Conservation (phyloP, 2,329 filamentous ascomycete genomes). For the Chrysoporthe deuterocubensis region DNA sequence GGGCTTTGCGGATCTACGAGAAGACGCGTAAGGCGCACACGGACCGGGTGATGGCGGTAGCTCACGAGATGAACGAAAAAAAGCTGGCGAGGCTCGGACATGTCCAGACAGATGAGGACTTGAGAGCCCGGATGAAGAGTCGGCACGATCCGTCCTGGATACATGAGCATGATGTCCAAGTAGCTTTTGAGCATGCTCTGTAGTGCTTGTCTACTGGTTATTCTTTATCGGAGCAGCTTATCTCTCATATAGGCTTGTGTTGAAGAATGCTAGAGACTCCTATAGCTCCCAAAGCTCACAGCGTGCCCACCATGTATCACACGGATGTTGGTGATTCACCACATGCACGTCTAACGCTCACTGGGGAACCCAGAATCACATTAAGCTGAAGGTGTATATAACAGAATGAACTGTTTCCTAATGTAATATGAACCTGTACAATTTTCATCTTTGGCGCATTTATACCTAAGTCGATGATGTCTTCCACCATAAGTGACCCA, state of each 20-base stretch:
- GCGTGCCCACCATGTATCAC: too few species aligned
- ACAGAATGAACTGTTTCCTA: too few species aligned
- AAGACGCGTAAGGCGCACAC: slow-evolving; percentile 48
- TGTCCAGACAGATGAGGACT: slow-evolving; percentile 42
- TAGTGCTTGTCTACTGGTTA: neutral
- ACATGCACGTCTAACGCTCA: slow-evolving; percentile 37
- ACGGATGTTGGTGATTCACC: too few species aligned
- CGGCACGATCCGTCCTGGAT: slow-evolving; percentile 48
- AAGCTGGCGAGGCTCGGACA: slow-evolving; percentile 33
- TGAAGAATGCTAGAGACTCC: too few species aligned
- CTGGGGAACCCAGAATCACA: too few species aligned
- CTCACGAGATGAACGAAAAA: slow-evolving; percentile 38
- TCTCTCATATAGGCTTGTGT: neutral
- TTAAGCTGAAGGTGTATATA: too few species aligned
- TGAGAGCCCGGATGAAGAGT: slow-evolving; percentile 41
- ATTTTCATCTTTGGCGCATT: too few species aligned
- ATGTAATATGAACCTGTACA: too few species aligned
- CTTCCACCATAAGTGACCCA: too few species aligned
- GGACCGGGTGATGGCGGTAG: slow-evolving; percentile 39
- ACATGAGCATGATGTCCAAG: slow-evolving; percentile 50
- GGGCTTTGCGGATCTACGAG: slow-evolving; percentile 45
- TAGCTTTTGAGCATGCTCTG: slow-evolving; percentile 37
- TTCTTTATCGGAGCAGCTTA: neutral
- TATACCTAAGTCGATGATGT: too few species aligned
- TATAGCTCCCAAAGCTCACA: too few species aligned